A percentile compares a stretch with the other conserved stretches of the same genome.
These are phyloP conservation scores for Boletus edulis DNA, from an alignment of 768 basidiomycete genomes.

Conservation along the genomic window DNA sequence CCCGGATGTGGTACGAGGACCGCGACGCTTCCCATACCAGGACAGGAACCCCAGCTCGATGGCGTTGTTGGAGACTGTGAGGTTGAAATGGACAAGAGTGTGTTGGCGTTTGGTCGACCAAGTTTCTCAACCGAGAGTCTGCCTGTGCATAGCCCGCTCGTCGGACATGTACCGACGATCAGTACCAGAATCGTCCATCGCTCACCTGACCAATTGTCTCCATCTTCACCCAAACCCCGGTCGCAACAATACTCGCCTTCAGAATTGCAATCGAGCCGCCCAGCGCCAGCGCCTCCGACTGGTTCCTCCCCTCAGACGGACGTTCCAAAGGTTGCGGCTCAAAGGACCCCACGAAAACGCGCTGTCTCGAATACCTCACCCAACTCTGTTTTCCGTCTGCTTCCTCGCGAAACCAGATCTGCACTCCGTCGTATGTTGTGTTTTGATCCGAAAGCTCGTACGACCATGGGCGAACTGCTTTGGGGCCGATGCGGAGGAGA, in stretches of 20 bases:
- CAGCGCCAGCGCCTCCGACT: slow-evolving; percentile 23
- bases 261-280: slow-evolving; percentile 21
- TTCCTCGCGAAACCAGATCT: slow-evolving; percentile 89
- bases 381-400: slow-evolving; percentile 93
- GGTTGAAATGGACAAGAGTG: slow-evolving; percentile 66
- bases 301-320: background rate
- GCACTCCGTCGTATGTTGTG: slow-evolving; percentile 93
- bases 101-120: slow-evolving; percentile 73
- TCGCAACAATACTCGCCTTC: slow-evolving; percentile 12
- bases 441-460: slow-evolving; percentile 84
- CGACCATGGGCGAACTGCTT: slow-evolving; percentile 89
- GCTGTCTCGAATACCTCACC: slow-evolving; percentile 27
- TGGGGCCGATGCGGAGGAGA: slow-evolving; percentile 75
- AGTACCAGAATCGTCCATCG: background rate
- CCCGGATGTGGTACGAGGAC: slow-evolving; percentile 26
- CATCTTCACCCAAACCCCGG: slow-evolving; percentile 3
- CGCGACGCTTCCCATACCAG: slow-evolving; percentile 33
- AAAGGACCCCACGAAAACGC: slow-evolving; percentile 35
- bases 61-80: background rate
- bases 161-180: slow-evolving; percentile 6
- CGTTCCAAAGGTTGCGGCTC: slow-evolving; percentile 43
- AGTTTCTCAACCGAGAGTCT: slow-evolving; percentile 74
- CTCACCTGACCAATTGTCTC: slow-evolving; percentile 1
- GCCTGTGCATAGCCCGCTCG: slow-evolving; percentile 24
- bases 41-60: slow-evolving; percentile 1